phyloP scores from a whole-genome alignment of 2,329 filamentous ascomycete species.

The Calonectria leucothoes region DNA sequence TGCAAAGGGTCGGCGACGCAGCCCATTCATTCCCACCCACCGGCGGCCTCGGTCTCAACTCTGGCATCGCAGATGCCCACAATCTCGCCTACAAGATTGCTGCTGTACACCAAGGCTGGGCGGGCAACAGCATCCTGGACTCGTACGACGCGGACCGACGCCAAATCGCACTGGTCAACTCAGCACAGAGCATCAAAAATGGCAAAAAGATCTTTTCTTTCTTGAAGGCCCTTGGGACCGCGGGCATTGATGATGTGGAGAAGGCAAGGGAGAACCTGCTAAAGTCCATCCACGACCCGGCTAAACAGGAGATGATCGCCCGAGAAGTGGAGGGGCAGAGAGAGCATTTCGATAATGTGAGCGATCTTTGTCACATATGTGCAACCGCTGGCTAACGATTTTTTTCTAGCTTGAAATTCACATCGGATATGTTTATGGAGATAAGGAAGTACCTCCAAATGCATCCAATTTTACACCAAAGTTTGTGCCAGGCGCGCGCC shows the following conservation, averaged over 20 bases:
- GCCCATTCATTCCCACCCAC: constrained; percentile 49
- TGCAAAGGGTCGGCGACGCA: constrained; percentile 39
- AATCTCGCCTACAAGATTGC: constrained; percentile 52
- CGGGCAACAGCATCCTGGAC: constrained; percentile 44
- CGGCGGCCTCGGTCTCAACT: constrained; percentile 47
- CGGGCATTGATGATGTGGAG: constrained; percentile 41
- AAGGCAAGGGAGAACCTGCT: constrained; percentile 32
- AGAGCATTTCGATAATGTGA: constrained; percentile 55
- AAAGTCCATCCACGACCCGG: constrained; percentile 36
- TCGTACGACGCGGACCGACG: constrained; percentile 52
- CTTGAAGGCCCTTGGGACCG: constrained; percentile 51
- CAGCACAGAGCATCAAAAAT: constrained; percentile 57
- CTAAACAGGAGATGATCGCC: constrained; percentile 45
- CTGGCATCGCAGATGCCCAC: constrained; percentile 46
- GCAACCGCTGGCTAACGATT: background rate
- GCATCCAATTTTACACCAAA: constrained; percentile 51
- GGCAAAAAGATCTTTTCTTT: constrained; percentile 55
- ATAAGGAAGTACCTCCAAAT: constrained; percentile 44
- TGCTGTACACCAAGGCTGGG: constrained; percentile 47
- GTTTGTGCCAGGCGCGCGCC: constrained; percentile 51
- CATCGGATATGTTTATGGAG: constrained; percentile 57
- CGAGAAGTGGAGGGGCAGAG: constrained; percentile 49
- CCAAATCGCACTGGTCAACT: constrained; percentile 53
- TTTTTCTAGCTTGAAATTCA: constrained; percentile 49
- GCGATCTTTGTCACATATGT: background rate